Percentiles rank a stretch among this genome's conserved stretches.
Conservation (phyloP, 225 moss, liverwort and hornwort species). For the Neckera pumila region DNA sequence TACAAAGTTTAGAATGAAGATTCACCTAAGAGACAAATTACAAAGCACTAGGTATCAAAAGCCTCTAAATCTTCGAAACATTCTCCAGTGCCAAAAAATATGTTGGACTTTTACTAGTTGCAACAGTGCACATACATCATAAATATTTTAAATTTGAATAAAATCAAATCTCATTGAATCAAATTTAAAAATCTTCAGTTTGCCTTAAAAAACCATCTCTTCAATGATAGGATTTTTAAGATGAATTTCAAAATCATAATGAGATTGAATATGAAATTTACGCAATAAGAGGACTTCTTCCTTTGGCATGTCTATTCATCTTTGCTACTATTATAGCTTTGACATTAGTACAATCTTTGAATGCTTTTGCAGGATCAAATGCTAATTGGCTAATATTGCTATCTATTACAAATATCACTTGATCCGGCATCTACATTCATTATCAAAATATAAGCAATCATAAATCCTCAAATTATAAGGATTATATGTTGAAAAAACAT, state of each 20-base stretch:
- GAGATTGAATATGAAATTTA: neutral
- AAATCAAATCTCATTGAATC: no score
- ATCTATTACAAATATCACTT: constrained; percentile 71
- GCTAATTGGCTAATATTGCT: constrained; percentile 73
- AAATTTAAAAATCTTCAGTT: no score
- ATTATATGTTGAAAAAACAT: no score
- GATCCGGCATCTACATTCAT: constrained; percentile 10
- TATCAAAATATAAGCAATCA: no score
- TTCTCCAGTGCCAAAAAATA: neutral
- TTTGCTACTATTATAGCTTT: constrained; percentile 69
- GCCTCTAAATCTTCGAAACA: neutral
- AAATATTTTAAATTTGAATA: no score
- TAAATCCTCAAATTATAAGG: no score
- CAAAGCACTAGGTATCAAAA: neutral
- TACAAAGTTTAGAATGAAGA: neutral
- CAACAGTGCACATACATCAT: no score
- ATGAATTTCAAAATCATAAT: no score
- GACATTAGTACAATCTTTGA: constrained; percentile 55
- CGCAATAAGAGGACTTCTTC: constrained; percentile 64
- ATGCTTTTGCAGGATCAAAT: constrained; percentile 72
- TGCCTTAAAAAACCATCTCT: no score
- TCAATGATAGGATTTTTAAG: no score
- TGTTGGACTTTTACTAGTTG: neutral
- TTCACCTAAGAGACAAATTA: neutral
- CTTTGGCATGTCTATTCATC: constrained; percentile 76